A percentile compares a stretch with the other conserved stretches of the same genome.
Conservation (phyloP, 2,329 filamentous ascomycete species). For the Ceratocystiopsis sp. region DNA sequence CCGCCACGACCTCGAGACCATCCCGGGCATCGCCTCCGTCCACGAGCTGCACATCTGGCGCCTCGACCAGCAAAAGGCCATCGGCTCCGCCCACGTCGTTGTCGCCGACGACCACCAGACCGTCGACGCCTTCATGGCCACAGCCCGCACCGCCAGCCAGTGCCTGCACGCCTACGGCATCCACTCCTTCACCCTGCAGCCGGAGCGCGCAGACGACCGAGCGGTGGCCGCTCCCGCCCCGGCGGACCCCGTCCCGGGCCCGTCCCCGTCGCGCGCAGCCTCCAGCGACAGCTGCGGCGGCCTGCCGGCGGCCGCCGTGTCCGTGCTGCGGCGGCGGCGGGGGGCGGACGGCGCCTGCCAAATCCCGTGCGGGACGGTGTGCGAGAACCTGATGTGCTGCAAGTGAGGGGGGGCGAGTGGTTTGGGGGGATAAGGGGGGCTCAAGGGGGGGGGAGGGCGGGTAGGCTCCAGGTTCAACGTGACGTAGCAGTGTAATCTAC, state of each 20-base stretch:
- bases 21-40: slow-evolving; percentile 47
- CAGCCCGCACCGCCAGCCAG: slow-evolving; percentile 44
- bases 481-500: background rate
- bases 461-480: too few relatives aligned
- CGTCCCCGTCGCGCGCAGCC: too few relatives aligned
- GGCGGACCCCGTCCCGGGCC: too few relatives aligned
- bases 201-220: slow-evolving; percentile 26
- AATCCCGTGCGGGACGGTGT: slow-evolving; percentile 32
- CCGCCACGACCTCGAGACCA: slow-evolving; percentile 51
- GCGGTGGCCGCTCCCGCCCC: background rate
- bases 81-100: slow-evolving; percentile 54
- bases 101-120: slow-evolving; percentile 37
- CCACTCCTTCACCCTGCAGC: slow-evolving; percentile 54
- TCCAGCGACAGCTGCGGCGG: background rate
- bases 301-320: slow-evolving; percentile 3
- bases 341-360: slow-evolving; percentile 25
- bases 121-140: slow-evolving; percentile 39
- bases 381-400: slow-evolving; percentile 36
- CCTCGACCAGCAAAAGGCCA: slow-evolving; percentile 49
- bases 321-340: slow-evolving; percentile 12
- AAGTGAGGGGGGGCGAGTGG: too few relatives aligned
- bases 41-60: slow-evolving; percentile 63
- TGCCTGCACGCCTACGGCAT: slow-evolving; percentile 60
- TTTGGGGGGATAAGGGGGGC: too few relatives aligned
- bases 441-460: too few relatives aligned